Evolutionary conservation across 129 eudicot genomes (phyloP).

Genomic region (Chrysanthemum seticuspe): DNA sequence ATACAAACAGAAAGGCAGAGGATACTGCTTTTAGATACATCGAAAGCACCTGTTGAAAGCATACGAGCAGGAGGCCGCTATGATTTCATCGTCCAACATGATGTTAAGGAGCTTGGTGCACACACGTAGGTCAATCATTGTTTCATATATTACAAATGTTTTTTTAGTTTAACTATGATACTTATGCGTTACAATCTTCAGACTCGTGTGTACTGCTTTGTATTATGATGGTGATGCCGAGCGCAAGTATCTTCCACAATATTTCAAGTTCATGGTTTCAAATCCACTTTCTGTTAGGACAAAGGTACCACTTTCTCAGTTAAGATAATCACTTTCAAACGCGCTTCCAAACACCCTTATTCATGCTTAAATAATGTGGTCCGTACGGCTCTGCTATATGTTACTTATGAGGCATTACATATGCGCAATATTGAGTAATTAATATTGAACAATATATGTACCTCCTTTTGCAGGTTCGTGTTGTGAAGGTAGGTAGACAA

Average conservation of each 20-base stretch:
- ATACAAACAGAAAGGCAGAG: constrained; percentile 98
- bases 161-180: constrained; percentile 15
- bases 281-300: constrained; percentile 98
- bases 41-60: constrained; percentile 90
- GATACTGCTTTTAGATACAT: constrained; percentile 81
- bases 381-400: not conserved
- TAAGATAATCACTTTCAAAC: not conserved
- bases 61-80: constrained; percentile 97
- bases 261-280: constrained; percentile 90
- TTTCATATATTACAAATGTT: not conserved
- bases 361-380: not conserved
- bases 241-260: constrained; percentile 97
- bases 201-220: constrained; percentile 93
- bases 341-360: not conserved
- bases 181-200: constrained; percentile 35
- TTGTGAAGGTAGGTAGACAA: constrained; percentile 71
- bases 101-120: constrained; percentile 95
- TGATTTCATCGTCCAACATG: constrained; percentile 96
- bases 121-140: constrained; percentile 69
- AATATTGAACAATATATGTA: not conserved
- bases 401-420: no score
- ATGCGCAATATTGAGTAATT: no score
- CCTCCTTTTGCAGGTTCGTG: constrained; percentile 79
- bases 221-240: constrained; percentile 78
- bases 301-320: constrained; percentile 49